Conservation (phyloP, 2,329 filamentous ascomycete genomes). For the Hypoxylon sp. region DNA sequence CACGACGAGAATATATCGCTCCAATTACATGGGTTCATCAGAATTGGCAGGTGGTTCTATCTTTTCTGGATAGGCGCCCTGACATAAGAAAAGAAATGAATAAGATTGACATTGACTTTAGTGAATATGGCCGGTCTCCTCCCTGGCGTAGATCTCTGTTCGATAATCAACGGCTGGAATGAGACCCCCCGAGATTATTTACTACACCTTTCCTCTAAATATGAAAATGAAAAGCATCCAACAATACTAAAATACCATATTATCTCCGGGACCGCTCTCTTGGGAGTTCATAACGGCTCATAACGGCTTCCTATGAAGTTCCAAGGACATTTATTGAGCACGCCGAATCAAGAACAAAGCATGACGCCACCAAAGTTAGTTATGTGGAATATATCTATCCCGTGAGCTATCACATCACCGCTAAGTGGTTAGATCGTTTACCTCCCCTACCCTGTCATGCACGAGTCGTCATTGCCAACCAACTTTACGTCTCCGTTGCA, state of each 20-base stretch:
- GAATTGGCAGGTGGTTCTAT: conserved; percentile 35
- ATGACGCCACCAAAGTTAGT: conserved; percentile 19
- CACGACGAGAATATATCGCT: conserved; percentile 23
- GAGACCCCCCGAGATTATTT: conserved; percentile 19
- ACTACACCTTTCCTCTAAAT: conserved; percentile 11
- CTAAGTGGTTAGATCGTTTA: conserved; percentile 32
- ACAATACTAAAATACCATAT: conserved; percentile 2
- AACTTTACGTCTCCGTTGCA: conserved; percentile 22
- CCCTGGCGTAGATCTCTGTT: conserved; percentile 34
- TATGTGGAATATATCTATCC: conserved; percentile 20
- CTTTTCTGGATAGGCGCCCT: conserved; percentile 2
- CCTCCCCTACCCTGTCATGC: conserved; percentile 28
- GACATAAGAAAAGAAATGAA: conserved; percentile 23
- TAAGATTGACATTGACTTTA: conserved; percentile 20
- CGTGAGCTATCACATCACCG: conserved; percentile 35
- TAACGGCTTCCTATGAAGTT: conserved; percentile 17
- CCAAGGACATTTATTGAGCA: conserved; percentile 18
- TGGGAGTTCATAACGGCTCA: not conserved
- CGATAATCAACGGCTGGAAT: conserved; percentile 18
- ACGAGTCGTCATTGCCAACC: conserved; percentile 20
- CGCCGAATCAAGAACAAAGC: conserved; percentile 19
- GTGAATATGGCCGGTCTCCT: conserved; percentile 10
- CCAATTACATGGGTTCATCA: conserved; percentile 16
- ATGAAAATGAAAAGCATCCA: conserved; percentile 12
- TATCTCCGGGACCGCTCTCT: conserved; percentile 10